Base-by-base conservation (phyloP, 108 stramenopile species). In the Nannochloropsis salina region DNA sequence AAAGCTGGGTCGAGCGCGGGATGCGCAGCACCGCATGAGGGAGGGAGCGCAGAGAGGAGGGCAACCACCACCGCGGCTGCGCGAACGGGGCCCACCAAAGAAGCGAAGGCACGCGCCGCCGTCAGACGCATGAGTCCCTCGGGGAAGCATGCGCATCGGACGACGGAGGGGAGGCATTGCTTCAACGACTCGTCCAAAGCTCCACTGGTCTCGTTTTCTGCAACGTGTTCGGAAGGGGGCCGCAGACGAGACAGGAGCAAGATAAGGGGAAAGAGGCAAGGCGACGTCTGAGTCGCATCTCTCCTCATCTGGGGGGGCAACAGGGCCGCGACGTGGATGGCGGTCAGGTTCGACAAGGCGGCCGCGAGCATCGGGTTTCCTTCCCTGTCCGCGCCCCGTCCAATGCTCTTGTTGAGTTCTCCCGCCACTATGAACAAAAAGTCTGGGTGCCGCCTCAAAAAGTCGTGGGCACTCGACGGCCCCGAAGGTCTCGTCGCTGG, bases 391-490 rank as follows among this genome's bases (percentile, higher is more conserved):
- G n/a, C n/a, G 20, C 61, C 61, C 61, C 61, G 15, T 31, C 31
- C 31, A 31, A 31, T 31, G 31, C 31, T 31, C 31, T 1, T 31
- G 20, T 74, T 74, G 20, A 74, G 61, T n/a, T 74, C 61, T 2
- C 61, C 61, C 61, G 61, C 61, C 15, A 74, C 61, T n/a, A 74
- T 74, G n/a, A 74, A 74, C 8, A 74, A 74, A 74, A 74, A 74
- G n/a, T 74, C 61, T 6, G 61, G 61, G n/a, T 74, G 61, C 61
- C 61, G 61, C 61, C 61, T 74, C 61, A 74, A 74, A 3, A 74
- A 74, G n/a, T 74, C 61, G 8, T 74, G 61, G 61, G 61, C 61
- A 74, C 61, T 74, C 61, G 61, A 74, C n/a, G 61, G 61, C 4
- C 61, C 61, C 61, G 61, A 15, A 1, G 15, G 61, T n/a, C 20